Conservation (phyloP, 805 yeast genomes). For the Starmerella asiatica region DNA sequence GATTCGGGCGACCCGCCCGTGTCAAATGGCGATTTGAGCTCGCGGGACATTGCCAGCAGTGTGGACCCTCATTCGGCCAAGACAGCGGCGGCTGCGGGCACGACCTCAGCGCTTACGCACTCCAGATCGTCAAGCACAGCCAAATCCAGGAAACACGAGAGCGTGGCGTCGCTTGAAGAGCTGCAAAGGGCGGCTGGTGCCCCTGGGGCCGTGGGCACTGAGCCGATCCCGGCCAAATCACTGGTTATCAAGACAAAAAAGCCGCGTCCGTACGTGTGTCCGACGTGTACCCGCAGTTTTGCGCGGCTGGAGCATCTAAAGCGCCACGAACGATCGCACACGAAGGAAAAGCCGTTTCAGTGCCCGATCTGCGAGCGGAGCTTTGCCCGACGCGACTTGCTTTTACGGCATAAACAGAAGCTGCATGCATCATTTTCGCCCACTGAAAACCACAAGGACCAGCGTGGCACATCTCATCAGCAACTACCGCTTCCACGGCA, state of each 20-base stretch:
- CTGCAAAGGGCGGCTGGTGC: constrained; percentile 10
- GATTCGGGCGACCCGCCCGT: too few species aligned
- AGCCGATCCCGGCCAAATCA: constrained; percentile 78
- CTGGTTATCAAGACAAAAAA: constrained; percentile 76
- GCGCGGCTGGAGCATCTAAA: constrained; percentile 89
- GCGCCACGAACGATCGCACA: constrained; percentile 87
- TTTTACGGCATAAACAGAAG: constrained; percentile 88
- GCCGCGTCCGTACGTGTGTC: constrained; percentile 86
- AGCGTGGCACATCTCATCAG: neutral
- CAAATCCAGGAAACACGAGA: too few species aligned
- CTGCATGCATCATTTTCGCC: constrained; percentile 41
- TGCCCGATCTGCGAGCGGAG: constrained; percentile 95
- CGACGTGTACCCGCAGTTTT: constrained; percentile 86
- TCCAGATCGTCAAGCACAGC: too few species aligned
- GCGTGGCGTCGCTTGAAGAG: constrained; percentile 1
- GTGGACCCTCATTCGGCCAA: too few species aligned
- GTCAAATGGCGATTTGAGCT: too few species aligned
- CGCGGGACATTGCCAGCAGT: too few species aligned
- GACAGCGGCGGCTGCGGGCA: too few species aligned
- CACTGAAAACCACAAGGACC: constrained; percentile 4
- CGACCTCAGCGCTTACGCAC: too few species aligned
- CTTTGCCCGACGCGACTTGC: constrained; percentile 63
- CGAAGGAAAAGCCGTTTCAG: constrained; percentile 90
- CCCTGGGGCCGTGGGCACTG: constrained; percentile 23
- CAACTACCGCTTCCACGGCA: neutral